Conservation (phyloP, 495 filamentous ascomycete species). For the Trichoderma erinaceum region DNA sequence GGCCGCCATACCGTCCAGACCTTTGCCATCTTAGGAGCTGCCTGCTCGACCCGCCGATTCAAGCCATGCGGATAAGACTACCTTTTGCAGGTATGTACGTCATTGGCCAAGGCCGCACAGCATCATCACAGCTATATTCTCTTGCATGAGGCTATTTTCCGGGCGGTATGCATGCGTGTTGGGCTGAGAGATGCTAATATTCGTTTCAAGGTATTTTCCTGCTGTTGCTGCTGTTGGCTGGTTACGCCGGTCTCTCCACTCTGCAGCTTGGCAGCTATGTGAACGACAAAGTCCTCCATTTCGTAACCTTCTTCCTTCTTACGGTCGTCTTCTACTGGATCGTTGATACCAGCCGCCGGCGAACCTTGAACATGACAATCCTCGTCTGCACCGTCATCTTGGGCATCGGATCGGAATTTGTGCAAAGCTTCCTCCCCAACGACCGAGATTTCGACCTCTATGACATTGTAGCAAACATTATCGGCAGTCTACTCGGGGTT, state of each 20-base stretch:
- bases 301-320: conserved; percentile 82
- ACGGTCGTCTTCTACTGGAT: conserved; percentile 95
- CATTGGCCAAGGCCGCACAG: conserved; percentile 6
- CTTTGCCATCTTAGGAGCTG: neutral
- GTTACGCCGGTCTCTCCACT: conserved; percentile 68
- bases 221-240: conserved; percentile 67
- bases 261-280: conserved; percentile 46
- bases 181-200: neutral
- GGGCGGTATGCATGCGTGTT: conserved; percentile 2
- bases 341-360: conserved; percentile 79
- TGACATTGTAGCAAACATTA: conserved; percentile 81
- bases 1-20: neutral
- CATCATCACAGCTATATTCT: neutral
- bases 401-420: conserved; percentile 76
- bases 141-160: neutral
- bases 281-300: conserved; percentile 89
- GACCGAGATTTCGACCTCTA: conserved; percentile 75
- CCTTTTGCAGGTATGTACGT: conserved; percentile 56
- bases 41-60: neutral
- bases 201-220: conserved; percentile 60
- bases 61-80: conserved; percentile 24
- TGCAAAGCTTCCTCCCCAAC: conserved; percentile 78
- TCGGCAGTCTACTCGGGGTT: conserved; percentile 66
- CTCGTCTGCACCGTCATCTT: conserved; percentile 66
- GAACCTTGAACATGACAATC: conserved; percentile 79